Conservation (phyloP, 257 asterid genomes). For the Cruciata laevipes region DNA sequence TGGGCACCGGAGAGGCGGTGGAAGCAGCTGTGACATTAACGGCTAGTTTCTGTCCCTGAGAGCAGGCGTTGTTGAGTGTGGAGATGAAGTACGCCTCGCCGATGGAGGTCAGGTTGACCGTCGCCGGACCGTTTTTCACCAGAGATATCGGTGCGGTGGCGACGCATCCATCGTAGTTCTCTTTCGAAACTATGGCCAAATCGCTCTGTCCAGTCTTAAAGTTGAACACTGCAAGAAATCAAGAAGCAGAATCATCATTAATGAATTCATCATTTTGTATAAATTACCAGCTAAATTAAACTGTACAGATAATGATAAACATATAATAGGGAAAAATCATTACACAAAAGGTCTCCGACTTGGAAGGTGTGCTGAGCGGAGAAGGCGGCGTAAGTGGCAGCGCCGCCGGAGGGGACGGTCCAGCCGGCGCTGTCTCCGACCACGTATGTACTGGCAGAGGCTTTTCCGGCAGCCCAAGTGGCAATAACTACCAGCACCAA, state of each 20-base stretch:
- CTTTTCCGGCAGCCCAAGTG: slow-evolving; percentile 16
- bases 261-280: not conserved
- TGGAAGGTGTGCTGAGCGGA: slow-evolving; percentile 36
- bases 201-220: slow-evolving; percentile 38
- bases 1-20: slow-evolving; percentile 28
- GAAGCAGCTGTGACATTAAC: slow-evolving; percentile 34
- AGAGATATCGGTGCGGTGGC: slow-evolving; percentile 27
- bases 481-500: slow-evolving; percentile 15
- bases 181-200: slow-evolving; percentile 39
- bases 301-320: no score
- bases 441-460: slow-evolving; percentile 36
- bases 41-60: slow-evolving; percentile 45
- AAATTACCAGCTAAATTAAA: no score
- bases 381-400: slow-evolving; percentile 34
- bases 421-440: slow-evolving; percentile 56
- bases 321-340: no score
- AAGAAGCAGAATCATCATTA: not conserved
- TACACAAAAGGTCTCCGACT: slow-evolving; percentile 49
- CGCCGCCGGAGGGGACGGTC: slow-evolving; percentile 29
- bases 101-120: slow-evolving; percentile 29
- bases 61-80: slow-evolving; percentile 48
- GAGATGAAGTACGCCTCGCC: slow-evolving; percentile 46
- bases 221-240: slow-evolving; percentile 45
- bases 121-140: slow-evolving; percentile 39
- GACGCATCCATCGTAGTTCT: slow-evolving; percentile 32